These are phyloP conservation scores for Annulohypoxylon truncatum DNA, from an alignment of 2,329 filamentous ascomycete species.

Conservation along the genomic window DNA sequence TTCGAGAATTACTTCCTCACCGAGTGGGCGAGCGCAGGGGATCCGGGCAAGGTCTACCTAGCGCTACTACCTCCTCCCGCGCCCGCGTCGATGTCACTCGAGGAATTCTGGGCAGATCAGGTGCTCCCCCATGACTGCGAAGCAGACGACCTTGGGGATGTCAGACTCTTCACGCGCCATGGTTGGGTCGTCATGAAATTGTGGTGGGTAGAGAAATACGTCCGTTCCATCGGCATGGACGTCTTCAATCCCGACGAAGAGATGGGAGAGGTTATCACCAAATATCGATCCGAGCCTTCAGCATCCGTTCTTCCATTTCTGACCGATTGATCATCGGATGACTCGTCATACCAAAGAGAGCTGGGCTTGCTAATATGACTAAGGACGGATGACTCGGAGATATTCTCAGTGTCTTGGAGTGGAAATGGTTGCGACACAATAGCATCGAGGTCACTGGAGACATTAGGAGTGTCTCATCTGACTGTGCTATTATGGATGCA, in stretches of 20 bases:
- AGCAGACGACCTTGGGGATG: too few species aligned
- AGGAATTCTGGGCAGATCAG: slow-evolving; percentile 11
- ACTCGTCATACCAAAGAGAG: not conserved
- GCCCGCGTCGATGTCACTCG: not conserved
- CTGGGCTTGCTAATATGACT: not conserved
- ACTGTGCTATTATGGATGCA: not conserved
- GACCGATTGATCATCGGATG: not conserved
- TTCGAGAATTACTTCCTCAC: not conserved
- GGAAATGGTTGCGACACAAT: not conserved
- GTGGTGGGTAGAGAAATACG: not conserved
- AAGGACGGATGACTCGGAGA: not conserved
- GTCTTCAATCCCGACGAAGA: not conserved
- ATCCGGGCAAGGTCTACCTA: not conserved
- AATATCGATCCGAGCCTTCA: not conserved
- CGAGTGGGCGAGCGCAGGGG: not conserved
- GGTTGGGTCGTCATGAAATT: not conserved
- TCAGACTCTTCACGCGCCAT: not conserved
- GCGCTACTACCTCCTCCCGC: not conserved
- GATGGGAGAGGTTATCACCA: not conserved
- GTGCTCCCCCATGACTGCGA: not conserved
- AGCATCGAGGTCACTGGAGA: not conserved
- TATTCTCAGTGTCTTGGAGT: not conserved
- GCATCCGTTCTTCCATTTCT: not conserved
- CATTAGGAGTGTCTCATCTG: not conserved
- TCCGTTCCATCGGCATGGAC: not conserved